Evolutionary conservation across 2,329 filamentous ascomycete genomes (phyloP), one percentile per base, ranked within the genome.

Genomic region (Botryosphaeria dothidea): DNA sequence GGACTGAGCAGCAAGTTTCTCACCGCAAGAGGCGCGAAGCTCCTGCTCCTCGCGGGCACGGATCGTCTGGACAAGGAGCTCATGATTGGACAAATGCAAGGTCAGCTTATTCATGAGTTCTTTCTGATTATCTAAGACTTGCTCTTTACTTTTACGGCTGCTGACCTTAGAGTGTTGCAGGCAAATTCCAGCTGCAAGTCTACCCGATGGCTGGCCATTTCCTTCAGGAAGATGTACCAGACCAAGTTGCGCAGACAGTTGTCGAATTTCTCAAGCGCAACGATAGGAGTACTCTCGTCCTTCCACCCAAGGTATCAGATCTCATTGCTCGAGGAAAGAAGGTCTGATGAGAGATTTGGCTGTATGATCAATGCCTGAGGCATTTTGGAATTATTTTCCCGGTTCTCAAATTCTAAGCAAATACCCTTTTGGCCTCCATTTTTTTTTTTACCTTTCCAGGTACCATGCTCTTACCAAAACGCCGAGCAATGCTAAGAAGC

Each of bases 61-160:
- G 94, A 97, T 79, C 84, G 93, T 56, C 77, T 97, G 65, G 93
- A 97, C 75, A 96, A 92, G 69, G 93, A 96, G 73, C 80, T 97
- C 72, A 97, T 92, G 77, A 97, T 97, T 76, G 93, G 93, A 17
- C 93, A 97, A 79, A 97, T 97, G 93, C 93, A 97, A 82, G 93
- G 92, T 91, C 80, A 70, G 78, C 73, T 57, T 56, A 34, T 63
- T 65, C 48, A 52, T 43, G n/a, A 29, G n/a, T 45, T 27, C n/a
- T 9, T 54, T 31, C 45, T 19, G 9, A 4, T 52, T 23, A 19
- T 36, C 19, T 38, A 43, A 38, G 38, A 45, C 25, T 3, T 9
- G 23, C 15, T 9, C 36, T n/a, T 23, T 21, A 13, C 2, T 29
- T 25, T 25, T n/a, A 25, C 21, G 21, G 21, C 45, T 58, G 38